Percentiles rank a stretch among this genome's conserved stretches.
Conservation (phyloP, 495 filamentous ascomycete genomes). For the Platismatia glauca region DNA sequence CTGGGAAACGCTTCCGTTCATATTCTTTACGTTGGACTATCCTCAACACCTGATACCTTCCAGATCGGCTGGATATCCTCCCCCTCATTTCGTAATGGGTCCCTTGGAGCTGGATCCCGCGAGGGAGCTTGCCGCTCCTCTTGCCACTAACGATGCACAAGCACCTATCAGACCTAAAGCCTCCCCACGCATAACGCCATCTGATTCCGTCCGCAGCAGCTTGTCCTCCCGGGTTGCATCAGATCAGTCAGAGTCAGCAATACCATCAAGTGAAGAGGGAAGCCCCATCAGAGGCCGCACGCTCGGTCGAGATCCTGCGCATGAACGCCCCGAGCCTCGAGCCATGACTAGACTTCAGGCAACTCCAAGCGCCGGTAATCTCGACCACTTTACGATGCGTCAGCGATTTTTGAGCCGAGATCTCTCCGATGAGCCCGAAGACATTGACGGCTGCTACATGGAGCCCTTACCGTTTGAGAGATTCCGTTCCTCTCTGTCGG, state of each 20-base stretch:
- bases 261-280: slow-evolving; percentile 14
- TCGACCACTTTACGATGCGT: slow-evolving; percentile 4
- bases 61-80: neutral
- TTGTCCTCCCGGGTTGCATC: slow-evolving; percentile 4
- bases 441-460: neutral
- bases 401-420: slow-evolving; percentile 13
- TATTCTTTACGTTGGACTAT: slow-evolving; percentile 21
- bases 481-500: slow-evolving; percentile 17
- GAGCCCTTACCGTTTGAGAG: slow-evolving; percentile 16
- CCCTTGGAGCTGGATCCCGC: neutral
- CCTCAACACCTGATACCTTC: neutral
- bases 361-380: neutral
- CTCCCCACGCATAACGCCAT: slow-evolving; percentile 12
- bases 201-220: slow-evolving; percentile 7
- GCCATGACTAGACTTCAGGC: neutral
- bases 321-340: neutral
- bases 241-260: neutral
- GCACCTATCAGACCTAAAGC: slow-evolving; percentile 11
- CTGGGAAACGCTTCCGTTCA: slow-evolving; percentile 18
- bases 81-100: neutral
- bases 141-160: neutral
- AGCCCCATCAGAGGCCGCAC: slow-evolving; percentile 21
- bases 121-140: neutral
- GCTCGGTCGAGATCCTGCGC: slow-evolving; percentile 3
- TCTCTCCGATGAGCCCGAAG: slow-evolving; percentile 3